phyloP scores from a whole-genome alignment of 73 alveolate species.

The Symbiodinium natans region DNA sequence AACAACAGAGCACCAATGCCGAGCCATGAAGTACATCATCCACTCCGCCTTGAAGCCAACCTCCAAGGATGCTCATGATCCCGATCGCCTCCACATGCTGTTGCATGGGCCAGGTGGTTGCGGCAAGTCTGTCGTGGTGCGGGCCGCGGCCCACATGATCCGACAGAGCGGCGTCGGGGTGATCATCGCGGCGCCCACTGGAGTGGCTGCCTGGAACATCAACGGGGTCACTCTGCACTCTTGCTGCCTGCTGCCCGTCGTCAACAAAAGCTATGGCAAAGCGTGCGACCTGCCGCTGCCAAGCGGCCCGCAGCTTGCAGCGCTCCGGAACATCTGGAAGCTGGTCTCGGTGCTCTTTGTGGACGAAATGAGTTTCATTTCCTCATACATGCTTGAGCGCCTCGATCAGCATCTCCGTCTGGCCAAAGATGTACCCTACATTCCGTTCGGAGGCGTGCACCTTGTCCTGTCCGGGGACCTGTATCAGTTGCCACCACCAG shows the following conservation, averaged over 20 bases:
- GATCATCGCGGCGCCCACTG: constrained; percentile 37
- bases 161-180: no score
- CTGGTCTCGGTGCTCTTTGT: no score
- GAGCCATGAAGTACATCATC: constrained; percentile 25
- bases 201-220: constrained; percentile 64
- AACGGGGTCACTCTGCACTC: constrained; percentile 41
- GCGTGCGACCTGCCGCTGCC: constrained; percentile 44
- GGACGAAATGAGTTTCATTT: no score
- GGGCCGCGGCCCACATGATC: no score
- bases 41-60: neutral
- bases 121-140: no score
- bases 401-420: constrained; percentile 35
- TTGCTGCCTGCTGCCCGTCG: constrained; percentile 23
- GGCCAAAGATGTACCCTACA: neutral
- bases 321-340: neutral
- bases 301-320: constrained; percentile 26
- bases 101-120: constrained; percentile 60
- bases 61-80: no score
- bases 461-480: no score
- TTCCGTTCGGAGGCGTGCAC: no score
- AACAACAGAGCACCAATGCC: no score
- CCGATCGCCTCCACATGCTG: neutral
- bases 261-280: constrained; percentile 29
- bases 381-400: neutral
- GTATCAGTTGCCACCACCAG: no score